Evolutionary conservation across 225 moss, liverwort and hornwort species (phyloP), one percentile per base, ranked within the genome.

Genomic region (Takakia lepidozioides): DNA sequence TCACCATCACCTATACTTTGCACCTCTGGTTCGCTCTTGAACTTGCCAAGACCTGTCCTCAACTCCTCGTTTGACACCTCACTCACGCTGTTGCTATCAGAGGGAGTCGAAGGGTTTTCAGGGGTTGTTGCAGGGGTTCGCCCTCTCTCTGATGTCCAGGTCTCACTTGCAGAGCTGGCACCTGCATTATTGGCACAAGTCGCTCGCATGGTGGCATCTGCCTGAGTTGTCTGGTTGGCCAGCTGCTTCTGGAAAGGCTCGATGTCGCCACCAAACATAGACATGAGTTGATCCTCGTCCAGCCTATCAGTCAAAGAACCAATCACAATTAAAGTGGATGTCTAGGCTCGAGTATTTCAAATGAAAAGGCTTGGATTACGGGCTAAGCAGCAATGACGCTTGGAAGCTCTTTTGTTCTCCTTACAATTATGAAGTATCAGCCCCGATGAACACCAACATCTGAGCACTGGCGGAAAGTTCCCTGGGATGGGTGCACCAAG

Each of bases 81-180:
- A 52, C 98, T 99, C 26, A 79, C 78, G 47, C 98, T 99, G 54
- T 99, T 91, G 52, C 98, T 99, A 46, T 91, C 98, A 1, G 98
- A 91, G 8, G 98, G 98, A 17, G 98, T 91, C 8, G 85, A 83
- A 9, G 87, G 98, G 28, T 83, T 88, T 14, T 77, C 66, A 27
- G 82, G 87, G 41, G 82, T 95, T 0, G 69, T 40, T 48, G 71
- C 60, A 28, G 65, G 50, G 11, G 63, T 78, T 49, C 25, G 32
- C 3, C 63, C 59, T 54, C 73, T 76, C 53, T 88, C 88, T 29
- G 72, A 79, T 6, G 81, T 69, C 84, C 78, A 84, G 46, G 62
- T 68, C 21, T 92, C 84, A 49, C 66, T 69, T 3, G 60, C 80
- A 62, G 62, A 65, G 44, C 64, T 60, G 38, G 61, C 59, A 36